Conservation (phyloP, 2,329 filamentous ascomycete species). For the Pseudohalonectria lignicola region DNA sequence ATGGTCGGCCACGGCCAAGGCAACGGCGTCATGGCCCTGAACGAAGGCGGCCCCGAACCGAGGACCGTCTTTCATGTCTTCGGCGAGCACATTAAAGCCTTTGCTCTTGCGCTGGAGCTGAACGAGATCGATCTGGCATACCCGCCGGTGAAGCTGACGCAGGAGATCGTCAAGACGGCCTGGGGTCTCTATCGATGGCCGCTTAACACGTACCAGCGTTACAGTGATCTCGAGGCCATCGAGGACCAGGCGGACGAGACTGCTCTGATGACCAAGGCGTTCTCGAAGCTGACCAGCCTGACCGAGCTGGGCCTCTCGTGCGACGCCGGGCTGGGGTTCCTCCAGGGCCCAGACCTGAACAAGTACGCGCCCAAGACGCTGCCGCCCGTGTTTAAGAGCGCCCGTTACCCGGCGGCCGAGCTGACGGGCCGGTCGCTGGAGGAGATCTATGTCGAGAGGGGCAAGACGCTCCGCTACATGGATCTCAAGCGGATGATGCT, state of each 20-base stretch:
- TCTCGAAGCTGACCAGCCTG: slow-evolving; percentile 41
- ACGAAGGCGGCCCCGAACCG: not conserved
- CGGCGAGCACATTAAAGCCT: slow-evolving; percentile 47
- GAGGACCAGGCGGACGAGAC: slow-evolving; percentile 55
- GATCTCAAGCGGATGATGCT: slow-evolving; percentile 5
- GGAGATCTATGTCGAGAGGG: not conserved
- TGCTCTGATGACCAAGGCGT: slow-evolving; percentile 44
- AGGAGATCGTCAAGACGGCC: slow-evolving; percentile 43
- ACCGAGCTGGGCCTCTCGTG: slow-evolving; percentile 54
- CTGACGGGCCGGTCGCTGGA: not conserved
- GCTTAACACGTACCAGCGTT: slow-evolving; percentile 45
- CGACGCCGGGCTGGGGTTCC: slow-evolving; percentile 57
- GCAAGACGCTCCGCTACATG: not conserved
- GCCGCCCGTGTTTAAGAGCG: slow-evolving; percentile 4
- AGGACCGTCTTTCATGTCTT: slow-evolving; percentile 44
- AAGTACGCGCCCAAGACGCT: not conserved
- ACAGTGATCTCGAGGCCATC: slow-evolving; percentile 44
- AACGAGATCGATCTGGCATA: slow-evolving; percentile 36
- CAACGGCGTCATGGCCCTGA: not conserved
- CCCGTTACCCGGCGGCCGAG: not conserved
- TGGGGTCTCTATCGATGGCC: slow-evolving; percentile 60
- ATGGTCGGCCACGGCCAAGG: slow-evolving; percentile 10
- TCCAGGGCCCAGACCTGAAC: slow-evolving; percentile 44
- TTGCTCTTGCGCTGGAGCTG: slow-evolving; percentile 60
- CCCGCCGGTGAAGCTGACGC: slow-evolving; percentile 44